Evolutionary conservation across 2,329 filamentous ascomycete genomes (phyloP), one percentile per base, ranked within the genome.

Genomic region (Talaromyces sp.): DNA sequence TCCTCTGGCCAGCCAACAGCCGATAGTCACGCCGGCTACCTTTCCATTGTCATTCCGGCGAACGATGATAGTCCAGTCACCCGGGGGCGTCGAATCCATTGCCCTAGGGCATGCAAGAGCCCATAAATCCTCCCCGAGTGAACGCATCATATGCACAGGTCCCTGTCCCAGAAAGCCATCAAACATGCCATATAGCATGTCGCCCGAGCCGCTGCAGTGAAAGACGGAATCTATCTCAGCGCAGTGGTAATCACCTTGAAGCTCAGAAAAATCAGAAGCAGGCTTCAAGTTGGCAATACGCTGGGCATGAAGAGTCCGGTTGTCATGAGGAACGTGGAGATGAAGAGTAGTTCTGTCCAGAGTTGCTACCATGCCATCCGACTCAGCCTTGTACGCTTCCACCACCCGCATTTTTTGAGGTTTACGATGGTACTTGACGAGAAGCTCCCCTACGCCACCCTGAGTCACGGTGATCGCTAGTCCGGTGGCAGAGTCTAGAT

Each of bases 21-120:
- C 77, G 54, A 79, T 69, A 0, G 65, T 76, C 10, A 72, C 66
- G 0, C 68, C 68, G 5, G 54, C 55, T 0, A 77, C 65, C 3
- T 42, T 58, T 17, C 70, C 67, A 5, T 63, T 55, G 5, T 66
- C 67, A 57, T 68, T 63, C 11, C 72, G 68, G 27, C 64, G 64
- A 32, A 80, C 74, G 3, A 74, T 70, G 1, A 80, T 63, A 0
- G 78, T 80, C 78, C 78, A 80, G 57, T 79, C 72, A 4, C 77
- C 77, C 0, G 77, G 78, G 0, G 77, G 71, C 4, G 73, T 71
- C 0, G 75, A 72, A 65, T 81, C 78, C 61, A 80, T 64, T 11
- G 74, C 75, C 53, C 78, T 67, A 4, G 75, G 75, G 61, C 74
- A 76, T 0, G 70, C 68, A 27, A 80, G 64, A 0, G 64, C 63